Evolutionary conservation across 2,329 filamentous ascomycete genomes (phyloP).

Genomic region (Graphium sp.): DNA sequence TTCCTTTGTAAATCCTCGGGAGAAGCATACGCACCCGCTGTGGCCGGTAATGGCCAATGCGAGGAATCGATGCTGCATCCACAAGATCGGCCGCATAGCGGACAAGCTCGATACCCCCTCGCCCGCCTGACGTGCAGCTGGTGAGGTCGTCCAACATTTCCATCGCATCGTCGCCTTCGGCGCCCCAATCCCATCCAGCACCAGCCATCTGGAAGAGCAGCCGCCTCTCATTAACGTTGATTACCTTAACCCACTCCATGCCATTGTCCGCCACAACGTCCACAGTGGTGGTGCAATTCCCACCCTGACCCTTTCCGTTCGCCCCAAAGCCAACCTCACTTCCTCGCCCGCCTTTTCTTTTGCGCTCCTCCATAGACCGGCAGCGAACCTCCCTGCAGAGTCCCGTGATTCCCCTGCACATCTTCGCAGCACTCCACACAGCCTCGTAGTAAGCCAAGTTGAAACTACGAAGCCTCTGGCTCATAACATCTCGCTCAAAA

Average conservation of each 20-base stretch:
- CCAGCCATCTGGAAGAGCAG: slow-evolving; percentile 21
- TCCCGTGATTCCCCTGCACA: slow-evolving; percentile 2
- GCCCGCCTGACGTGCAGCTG: no score
- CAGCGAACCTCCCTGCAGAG: slow-evolving; percentile 2
- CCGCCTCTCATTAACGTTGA: slow-evolving; percentile 13
- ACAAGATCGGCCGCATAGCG: slow-evolving; percentile 16
- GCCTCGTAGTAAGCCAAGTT: slow-evolving; percentile 5
- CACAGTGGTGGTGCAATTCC: slow-evolving; percentile 2
- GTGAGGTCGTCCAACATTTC: slow-evolving; percentile 16
- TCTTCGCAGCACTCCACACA: slow-evolving; percentile 3
- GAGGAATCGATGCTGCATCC: slow-evolving; percentile 17
- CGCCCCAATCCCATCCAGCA: slow-evolving; percentile 23
- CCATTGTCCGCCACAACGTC: slow-evolving; percentile 15
- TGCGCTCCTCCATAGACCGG: background rate
- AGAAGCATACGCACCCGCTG: slow-evolving; percentile 18
- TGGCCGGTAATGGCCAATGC: slow-evolving; percentile 10
- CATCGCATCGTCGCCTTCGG: slow-evolving; percentile 13
- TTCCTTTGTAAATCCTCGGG: slow-evolving; percentile 13
- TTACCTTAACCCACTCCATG: slow-evolving; percentile 15
- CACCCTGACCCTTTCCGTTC: no score
- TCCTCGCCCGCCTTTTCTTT: background rate
- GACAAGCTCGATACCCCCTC: slow-evolving; percentile 9
- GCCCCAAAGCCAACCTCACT: no score
- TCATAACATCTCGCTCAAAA: no score
- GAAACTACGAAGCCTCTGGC: slow-evolving; percentile 2